phyloP scores from a whole-genome alignment of 2,329 filamentous ascomycete genomes.

The Colletotrichum ledebouriae region DNA sequence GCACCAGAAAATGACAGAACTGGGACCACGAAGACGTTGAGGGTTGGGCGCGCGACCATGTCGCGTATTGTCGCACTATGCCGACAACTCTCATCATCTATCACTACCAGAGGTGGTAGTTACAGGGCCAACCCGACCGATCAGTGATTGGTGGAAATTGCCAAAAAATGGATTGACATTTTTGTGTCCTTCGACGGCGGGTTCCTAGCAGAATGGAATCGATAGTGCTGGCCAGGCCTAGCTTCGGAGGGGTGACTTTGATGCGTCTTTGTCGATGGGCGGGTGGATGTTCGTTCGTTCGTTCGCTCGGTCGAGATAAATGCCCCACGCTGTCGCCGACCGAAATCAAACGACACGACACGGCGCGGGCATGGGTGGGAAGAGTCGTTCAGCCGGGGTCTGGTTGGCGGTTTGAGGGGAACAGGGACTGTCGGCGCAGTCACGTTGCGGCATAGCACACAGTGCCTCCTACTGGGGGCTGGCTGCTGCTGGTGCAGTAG shows the following conservation, averaged over 20 bases:
- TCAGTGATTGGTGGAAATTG: conserved; percentile 43
- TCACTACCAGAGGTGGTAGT: conserved; percentile 11
- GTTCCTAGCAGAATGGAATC: conserved; percentile 35
- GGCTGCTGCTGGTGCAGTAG: conserved; percentile 8
- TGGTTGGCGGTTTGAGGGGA: conserved; percentile 32
- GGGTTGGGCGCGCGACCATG: conserved; percentile 10
- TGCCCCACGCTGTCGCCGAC: conserved; percentile 41
- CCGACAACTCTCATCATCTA: conserved; percentile 30
- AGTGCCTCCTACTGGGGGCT: conserved; percentile 19
- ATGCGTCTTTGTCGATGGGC: conserved; percentile 22
- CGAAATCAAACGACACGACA: conserved; percentile 41
- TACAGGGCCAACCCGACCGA: conserved; percentile 30
- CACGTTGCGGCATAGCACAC: conserved; percentile 39
- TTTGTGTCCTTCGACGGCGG: conserved; percentile 28
- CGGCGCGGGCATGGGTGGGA: conserved; percentile 29
- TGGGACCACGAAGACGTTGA: conserved; percentile 16
- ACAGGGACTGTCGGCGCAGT: conserved; percentile 22
- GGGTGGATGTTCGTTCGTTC: conserved; percentile 36
- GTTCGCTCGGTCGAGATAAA: conserved; percentile 30
- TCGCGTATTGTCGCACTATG: conserved; percentile 10
- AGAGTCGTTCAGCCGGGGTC: conserved; percentile 23
- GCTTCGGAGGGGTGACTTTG: conserved; percentile 24
- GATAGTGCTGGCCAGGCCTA: conserved; percentile 41
- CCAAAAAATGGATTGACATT: conserved; percentile 4
- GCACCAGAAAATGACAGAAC: conserved; percentile 6